Base-by-base conservation (phyloP, 106 monocot genomes). In the Platanthera guangdongensis region DNA sequence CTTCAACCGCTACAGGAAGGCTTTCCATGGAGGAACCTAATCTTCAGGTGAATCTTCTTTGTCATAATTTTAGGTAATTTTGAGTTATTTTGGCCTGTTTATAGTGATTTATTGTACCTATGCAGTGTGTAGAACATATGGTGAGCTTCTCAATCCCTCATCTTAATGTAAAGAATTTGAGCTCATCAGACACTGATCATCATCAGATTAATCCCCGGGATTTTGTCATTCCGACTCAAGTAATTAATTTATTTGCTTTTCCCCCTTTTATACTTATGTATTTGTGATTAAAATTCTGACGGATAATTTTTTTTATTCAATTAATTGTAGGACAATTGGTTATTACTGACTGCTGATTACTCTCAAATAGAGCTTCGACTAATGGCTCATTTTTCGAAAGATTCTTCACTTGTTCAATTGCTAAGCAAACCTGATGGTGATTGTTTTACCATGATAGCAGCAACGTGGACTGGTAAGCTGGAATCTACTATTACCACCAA, bases 11-110 rank as follows among this genome's bases (percentile, higher is more conserved):
- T 46, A 99, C 94, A 52, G 99, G 99, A 47, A 77, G 99, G 39
- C 84, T 99, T 75, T 90, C 99, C 15, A 90, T 99, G 99, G 99
- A 99, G 83, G 99, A 99, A 48, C 99, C 99, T 57, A 99, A 99
- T 82, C 94, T 99, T 74, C 99, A 99, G 91, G 97, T 96, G 79
- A 64, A 60, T 73, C 55, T 47, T 51, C 57, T 77, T 14, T 21
- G 47, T 25, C n/a, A 8, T 22, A 16, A 13, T 70, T 4, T 62
- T 52, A 77, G 47, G 1, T 60, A 52, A 6, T 65, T 57, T 1
- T 55, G 30, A 25, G 60, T 49, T 63, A 6, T 39, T 28, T 73
- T 72, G 49, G 30, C 77, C 14, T 65, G 28, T 22, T 67, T 60
- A 32, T 22, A 14, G 8, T 52, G 15, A 68, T 70, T 52, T 12